Conservation (phyloP, 176 grass and related monocot species). For the Bromus sterilis region DNA sequence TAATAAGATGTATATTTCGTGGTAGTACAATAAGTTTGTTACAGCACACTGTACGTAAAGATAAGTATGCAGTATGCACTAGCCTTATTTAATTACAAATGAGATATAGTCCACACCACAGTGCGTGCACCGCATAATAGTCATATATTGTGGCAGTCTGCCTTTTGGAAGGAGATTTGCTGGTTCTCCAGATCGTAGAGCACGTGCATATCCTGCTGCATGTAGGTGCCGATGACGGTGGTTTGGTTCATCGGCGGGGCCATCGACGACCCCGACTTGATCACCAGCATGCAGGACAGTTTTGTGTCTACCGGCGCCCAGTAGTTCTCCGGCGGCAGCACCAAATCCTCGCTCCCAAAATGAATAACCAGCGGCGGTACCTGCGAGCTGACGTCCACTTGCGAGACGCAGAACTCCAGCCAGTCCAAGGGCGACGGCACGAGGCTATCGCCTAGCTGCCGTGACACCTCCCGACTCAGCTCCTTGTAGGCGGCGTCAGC, state of each 20-base stretch:
- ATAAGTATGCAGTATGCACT: too few species aligned
- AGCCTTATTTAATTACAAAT: too few species aligned
- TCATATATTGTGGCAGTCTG: background rate
- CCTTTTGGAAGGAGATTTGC: background rate
- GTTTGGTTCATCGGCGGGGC: background rate
- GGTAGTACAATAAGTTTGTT: too few species aligned
- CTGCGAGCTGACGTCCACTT: background rate
- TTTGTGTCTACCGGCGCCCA: background rate
- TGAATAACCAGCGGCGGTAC: background rate
- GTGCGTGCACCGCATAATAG: too few species aligned
- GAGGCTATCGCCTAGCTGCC: background rate
- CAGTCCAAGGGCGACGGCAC: background rate
- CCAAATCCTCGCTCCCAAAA: slow-evolving; percentile 8
- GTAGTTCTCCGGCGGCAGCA: background rate
- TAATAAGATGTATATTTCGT: too few species aligned
- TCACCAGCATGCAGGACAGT: background rate
- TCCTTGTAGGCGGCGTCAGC: background rate
- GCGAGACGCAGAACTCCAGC: background rate
- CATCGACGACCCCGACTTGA: background rate
- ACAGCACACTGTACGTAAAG: too few species aligned
- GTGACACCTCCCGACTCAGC: background rate
- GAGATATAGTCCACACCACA: too few species aligned
- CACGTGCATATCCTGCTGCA: slow-evolving; percentile 15
- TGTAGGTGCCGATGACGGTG: background rate
- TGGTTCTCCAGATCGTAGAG: background rate